Conservation (phyloP, 306 rosid species). For the Vigna reflexopilosa region DNA sequence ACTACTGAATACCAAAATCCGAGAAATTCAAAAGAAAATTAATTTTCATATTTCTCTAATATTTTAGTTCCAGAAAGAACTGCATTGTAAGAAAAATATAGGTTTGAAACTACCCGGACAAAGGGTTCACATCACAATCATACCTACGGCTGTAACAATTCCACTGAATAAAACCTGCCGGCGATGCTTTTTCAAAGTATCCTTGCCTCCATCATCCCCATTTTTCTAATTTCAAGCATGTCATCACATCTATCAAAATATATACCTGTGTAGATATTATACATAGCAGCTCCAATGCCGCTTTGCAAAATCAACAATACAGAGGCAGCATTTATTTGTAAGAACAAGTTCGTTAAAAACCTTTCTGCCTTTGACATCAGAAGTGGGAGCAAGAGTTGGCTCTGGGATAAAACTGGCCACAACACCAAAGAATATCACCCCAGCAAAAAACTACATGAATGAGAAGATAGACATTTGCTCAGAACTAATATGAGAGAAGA, state of each 20-base stretch:
- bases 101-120: conserved; percentile 49
- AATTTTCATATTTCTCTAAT: conserved; percentile 15
- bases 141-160: conserved; percentile 91
- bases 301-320: conserved; percentile 38
- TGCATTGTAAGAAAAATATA: conserved; percentile 34
- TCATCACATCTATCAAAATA: conserved; percentile 51
- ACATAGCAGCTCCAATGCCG: conserved; percentile 41
- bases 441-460: conserved; percentile 81
- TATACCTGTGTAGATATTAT: conserved; percentile 32
- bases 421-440: conserved; percentile 86
- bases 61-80: conserved; percentile 16
- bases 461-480: conserved; percentile 38
- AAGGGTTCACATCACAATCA: neutral
- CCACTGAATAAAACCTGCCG: conserved; percentile 94
- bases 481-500: conserved; percentile 13
- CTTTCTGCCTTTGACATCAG: conserved; percentile 75
- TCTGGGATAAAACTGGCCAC: conserved; percentile 88
- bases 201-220: conserved; percentile 86
- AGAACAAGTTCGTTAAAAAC: conserved; percentile 46
- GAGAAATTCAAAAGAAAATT: conserved; percentile 3
- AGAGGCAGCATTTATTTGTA: conserved; percentile 22
- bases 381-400: conserved; percentile 73
- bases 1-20: conserved; percentile 25
- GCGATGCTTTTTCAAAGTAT: conserved; percentile 86
- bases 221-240: conserved; percentile 67